Evolutionary conservation across 495 filamentous ascomycete genomes (phyloP).

Genomic region (Podospora appendiculata): DNA sequence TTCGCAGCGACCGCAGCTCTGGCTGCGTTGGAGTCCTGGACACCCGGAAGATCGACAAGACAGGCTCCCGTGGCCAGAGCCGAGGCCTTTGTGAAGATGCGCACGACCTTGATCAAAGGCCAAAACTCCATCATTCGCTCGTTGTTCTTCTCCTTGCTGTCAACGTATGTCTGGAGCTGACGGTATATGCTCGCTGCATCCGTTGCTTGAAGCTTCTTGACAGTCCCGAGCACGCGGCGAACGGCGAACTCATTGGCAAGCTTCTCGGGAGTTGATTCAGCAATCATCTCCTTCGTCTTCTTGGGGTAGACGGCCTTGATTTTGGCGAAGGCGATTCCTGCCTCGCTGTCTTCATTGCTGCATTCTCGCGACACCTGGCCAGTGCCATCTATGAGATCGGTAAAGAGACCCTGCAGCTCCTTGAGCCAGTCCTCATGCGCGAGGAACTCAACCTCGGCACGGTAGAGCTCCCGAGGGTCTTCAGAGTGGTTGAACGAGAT

Average conservation of each 20-base stretch:
- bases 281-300: slow-evolving; percentile 34
- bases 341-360: slow-evolving; percentile 40
- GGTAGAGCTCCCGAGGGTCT: slow-evolving; percentile 37
- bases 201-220: slow-evolving; percentile 29
- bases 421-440: slow-evolving; percentile 43
- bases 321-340: slow-evolving; percentile 54
- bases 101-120: slow-evolving; percentile 61
- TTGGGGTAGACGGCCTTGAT: slow-evolving; percentile 58
- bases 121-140: slow-evolving; percentile 44
- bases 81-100: slow-evolving; percentile 48
- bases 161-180: slow-evolving; percentile 21
- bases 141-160: slow-evolving; percentile 23
- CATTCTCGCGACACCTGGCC: slow-evolving; percentile 29
- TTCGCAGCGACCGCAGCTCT: slow-evolving; percentile 51
- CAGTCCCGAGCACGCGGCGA: slow-evolving; percentile 41
- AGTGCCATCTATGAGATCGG: slow-evolving; percentile 40
- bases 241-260: slow-evolving; percentile 35
- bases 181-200: slow-evolving; percentile 18
- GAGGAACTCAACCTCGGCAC: slow-evolving; percentile 58
- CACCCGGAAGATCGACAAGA: slow-evolving; percentile 60
- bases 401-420: slow-evolving; percentile 42
- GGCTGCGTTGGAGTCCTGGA: slow-evolving; percentile 59
- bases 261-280: slow-evolving; percentile 21
- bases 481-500: slow-evolving; percentile 50
- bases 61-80: slow-evolving; percentile 54